These are phyloP conservation scores for Penicillium sp. DNA, from an alignment of 2,329 filamentous ascomycete genomes.

Conservation along the genomic window DNA sequence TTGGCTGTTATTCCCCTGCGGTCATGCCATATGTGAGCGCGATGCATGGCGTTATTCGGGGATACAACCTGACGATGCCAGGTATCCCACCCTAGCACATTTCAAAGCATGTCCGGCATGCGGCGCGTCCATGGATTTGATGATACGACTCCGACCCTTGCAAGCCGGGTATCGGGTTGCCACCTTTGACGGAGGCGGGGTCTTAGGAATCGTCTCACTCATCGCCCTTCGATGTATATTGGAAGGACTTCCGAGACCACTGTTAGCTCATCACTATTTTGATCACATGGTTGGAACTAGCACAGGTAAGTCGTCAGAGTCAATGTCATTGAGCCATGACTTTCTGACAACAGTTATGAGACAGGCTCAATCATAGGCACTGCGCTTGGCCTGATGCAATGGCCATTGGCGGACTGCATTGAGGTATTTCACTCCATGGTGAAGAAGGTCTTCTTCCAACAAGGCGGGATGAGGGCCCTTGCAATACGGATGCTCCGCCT, in stretches of 20 bases:
- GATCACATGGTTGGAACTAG: conserved; percentile 2
- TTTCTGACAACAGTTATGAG: neutral
- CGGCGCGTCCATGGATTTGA: neutral
- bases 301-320: neutral
- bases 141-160: conserved; percentile 1
- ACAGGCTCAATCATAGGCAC: conserved; percentile 1
- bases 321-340: neutral
- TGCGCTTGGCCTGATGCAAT: conserved; percentile 1
- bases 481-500: neutral
- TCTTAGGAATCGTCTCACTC: conserved; percentile 1
- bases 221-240: neutral
- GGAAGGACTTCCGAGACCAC: neutral
- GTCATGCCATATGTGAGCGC: conserved; percentile 7
- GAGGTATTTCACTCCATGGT: conserved; percentile 2
- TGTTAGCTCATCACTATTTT: neutral
- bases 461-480: neutral
- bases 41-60: conserved; percentile 7
- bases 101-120: conserved; percentile 5
- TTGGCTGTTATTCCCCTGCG: conserved; percentile 3
- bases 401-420: conserved; percentile 1
- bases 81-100: neutral
- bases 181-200: conserved; percentile 4
- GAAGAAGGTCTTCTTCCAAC: neutral
- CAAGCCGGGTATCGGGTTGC: conserved; percentile 9
- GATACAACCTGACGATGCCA: neutral